Conservation (phyloP, 805 yeast genomes). For the Martiniozyma abietophila region DNA sequence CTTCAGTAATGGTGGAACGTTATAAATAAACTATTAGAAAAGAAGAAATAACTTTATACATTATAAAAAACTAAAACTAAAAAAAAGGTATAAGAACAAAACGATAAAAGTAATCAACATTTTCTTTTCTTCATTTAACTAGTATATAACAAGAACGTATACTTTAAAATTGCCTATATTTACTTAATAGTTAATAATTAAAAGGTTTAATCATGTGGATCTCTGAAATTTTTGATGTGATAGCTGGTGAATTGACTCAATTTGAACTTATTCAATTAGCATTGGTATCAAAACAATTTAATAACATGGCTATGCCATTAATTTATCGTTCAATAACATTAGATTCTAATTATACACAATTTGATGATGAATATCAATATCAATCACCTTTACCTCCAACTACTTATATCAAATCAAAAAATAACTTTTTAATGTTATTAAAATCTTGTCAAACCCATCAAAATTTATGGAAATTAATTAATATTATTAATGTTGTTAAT, state of each 20-base stretch:
- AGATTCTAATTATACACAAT: slow-evolving; percentile 18
- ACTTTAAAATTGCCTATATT: too few species aligned
- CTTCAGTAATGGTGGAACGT: too few species aligned
- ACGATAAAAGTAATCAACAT: too few species aligned
- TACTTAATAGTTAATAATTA: too few species aligned
- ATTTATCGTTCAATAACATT: slow-evolving; percentile 18
- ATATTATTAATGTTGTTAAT: slow-evolving; percentile 11
- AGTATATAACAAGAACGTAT: too few species aligned
- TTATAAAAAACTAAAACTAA: too few species aligned
- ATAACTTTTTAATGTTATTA: slow-evolving; percentile 4
- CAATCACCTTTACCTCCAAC: slow-evolving; percentile 7
- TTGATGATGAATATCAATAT: slow-evolving; percentile 20
- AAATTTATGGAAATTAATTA: slow-evolving; percentile 2
- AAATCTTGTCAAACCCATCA: slow-evolving; percentile 1
- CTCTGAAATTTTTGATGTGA: slow-evolving; percentile 17
- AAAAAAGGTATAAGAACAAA: too few species aligned
- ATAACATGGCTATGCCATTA: slow-evolving; percentile 6
- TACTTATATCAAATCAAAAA: slow-evolving; percentile 11
- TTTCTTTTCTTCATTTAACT: too few species aligned
- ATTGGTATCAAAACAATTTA: slow-evolving; percentile 8
- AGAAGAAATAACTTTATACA: too few species aligned
- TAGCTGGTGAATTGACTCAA: slow-evolving; percentile 16
- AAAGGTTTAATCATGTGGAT: slow-evolving; percentile 5
- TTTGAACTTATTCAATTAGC: slow-evolving; percentile 18
- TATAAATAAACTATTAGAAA: too few species aligned